phyloP scores from a whole-genome alignment of 352 stramenopile species.

The Phytophthora pseudosyringae region DNA sequence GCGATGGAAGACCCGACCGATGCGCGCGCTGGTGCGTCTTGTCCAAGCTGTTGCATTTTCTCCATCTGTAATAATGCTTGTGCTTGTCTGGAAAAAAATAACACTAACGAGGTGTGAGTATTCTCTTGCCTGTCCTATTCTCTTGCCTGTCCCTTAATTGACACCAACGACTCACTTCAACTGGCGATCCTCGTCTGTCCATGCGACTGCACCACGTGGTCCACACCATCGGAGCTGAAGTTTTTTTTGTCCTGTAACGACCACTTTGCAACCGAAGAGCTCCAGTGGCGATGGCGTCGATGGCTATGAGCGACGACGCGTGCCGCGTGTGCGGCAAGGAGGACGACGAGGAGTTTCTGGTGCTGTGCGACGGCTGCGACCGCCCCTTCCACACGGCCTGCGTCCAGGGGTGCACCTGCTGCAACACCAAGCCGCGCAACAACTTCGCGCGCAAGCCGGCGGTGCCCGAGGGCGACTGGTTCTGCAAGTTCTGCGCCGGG shows the following conservation, averaged over 20 bases:
- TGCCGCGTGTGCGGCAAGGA: conserved; percentile 83
- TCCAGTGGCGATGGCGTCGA: conserved; percentile 30
- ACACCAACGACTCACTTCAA: conserved; percentile 15
- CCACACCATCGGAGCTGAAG: conserved; percentile 22
- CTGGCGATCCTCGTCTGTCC: conserved; percentile 6
- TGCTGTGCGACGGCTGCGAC: conserved; percentile 86
- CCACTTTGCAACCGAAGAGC: conserved; percentile 16
- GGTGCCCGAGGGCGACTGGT: conserved; percentile 86
- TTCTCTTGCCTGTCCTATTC: background rate
- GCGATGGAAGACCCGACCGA: background rate
- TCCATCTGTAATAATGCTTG: conserved; percentile 25
- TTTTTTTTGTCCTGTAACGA: conserved; percentile 20
- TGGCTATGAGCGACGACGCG: conserved; percentile 63
- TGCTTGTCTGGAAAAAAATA: conserved; percentile 2
- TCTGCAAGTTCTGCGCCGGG: conserved; percentile 86
- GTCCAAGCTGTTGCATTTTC: conserved; percentile 13
- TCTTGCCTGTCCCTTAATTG: background rate
- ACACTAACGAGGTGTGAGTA: conserved; percentile 4
- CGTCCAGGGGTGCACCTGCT: conserved; percentile 80
- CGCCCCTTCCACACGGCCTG: conserved; percentile 77
- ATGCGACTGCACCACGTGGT: conserved; percentile 19
- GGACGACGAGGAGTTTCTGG: conserved; percentile 77
- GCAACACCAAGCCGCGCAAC: conserved; percentile 76
- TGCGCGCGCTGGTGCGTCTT: conserved; percentile 7
- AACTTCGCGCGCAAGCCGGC: conserved; percentile 78